phyloP scores from a whole-genome alignment of 306 rosid genomes.

The Casuarina glauca region DNA sequence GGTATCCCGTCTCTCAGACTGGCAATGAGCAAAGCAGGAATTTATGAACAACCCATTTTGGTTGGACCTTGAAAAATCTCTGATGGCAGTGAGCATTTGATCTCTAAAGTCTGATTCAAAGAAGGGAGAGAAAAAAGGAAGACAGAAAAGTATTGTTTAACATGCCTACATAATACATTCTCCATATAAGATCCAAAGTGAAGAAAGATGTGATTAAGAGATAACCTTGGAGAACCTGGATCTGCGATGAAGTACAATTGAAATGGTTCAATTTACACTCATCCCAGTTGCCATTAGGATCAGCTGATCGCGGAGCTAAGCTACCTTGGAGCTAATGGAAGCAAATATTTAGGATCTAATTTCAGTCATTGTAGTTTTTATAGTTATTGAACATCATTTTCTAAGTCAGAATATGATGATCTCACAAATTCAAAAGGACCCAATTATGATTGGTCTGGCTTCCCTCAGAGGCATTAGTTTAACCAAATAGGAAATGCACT shows the following conservation, averaged over 20 bases:
- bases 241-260: conserved; percentile 71
- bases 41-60: conserved; percentile 76
- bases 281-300: conserved; percentile 75
- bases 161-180: conserved; percentile 11
- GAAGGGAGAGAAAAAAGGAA: conserved; percentile 2
- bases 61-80: conserved; percentile 47
- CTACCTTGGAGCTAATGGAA: conserved; percentile 65
- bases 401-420: neutral
- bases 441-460: neutral
- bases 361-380: neutral
- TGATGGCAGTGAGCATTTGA: conserved; percentile 64
- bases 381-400: neutral
- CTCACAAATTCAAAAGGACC: neutral
- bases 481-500: neutral
- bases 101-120: conserved; percentile 72
- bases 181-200: neutral
- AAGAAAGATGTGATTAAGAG: conserved; percentile 1
- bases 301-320: conserved; percentile 76
- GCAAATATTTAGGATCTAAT: conserved; percentile 24
- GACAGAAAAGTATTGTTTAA: conserved; percentile 14
- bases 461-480: neutral
- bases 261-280: conserved; percentile 68
- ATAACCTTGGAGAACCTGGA: conserved; percentile 77
- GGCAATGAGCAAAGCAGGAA: conserved; percentile 96
- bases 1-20: conserved; percentile 90